phyloP scores from a whole-genome alignment of 768 basidiomycete species.

The Mycena sanguinolenta region DNA sequence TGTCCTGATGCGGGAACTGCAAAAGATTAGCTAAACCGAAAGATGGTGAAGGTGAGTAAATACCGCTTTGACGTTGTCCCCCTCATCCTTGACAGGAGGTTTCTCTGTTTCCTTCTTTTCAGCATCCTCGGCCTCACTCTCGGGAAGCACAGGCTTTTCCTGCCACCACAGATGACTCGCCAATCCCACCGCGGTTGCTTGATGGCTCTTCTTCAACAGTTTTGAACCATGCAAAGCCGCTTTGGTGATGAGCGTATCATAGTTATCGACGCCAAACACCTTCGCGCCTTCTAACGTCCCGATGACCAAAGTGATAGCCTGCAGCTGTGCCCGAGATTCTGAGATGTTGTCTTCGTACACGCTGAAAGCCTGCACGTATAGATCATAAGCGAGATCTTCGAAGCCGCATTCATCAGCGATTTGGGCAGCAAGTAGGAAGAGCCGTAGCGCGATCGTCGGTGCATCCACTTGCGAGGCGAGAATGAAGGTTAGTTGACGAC shows the following conservation, averaged over 20 bases:
- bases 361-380: constrained; percentile 97
- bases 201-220: constrained; percentile 97
- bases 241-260: constrained; percentile 97
- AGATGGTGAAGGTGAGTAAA: constrained; percentile 39
- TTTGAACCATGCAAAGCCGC: constrained; percentile 98
- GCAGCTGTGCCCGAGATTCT: constrained; percentile 94
- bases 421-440: constrained; percentile 96
- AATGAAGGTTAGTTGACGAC: constrained; percentile 92
- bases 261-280: constrained; percentile 95
- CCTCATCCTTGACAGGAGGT: constrained; percentile 55
- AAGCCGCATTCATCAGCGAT: constrained; percentile 95
- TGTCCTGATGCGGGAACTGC: constrained; percentile 91
- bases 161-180: constrained; percentile 99
- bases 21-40: neutral
- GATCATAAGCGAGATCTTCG: constrained; percentile 96
- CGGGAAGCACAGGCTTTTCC: constrained; percentile 62
- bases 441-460: constrained; percentile 89
- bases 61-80: constrained; percentile 67
- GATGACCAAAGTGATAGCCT: constrained; percentile 97
- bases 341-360: constrained; percentile 99
- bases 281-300: constrained; percentile 88
- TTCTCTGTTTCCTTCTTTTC: constrained; percentile 54
- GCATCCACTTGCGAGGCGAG: constrained; percentile 95
- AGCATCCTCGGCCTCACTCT: constrained; percentile 54
- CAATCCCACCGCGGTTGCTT: constrained; percentile 92